A percentile compares a stretch with the other conserved stretches of the same genome.
phyloP scores from a whole-genome alignment of 768 basidiomycete genomes.

The Leccinum disarticulatum region DNA sequence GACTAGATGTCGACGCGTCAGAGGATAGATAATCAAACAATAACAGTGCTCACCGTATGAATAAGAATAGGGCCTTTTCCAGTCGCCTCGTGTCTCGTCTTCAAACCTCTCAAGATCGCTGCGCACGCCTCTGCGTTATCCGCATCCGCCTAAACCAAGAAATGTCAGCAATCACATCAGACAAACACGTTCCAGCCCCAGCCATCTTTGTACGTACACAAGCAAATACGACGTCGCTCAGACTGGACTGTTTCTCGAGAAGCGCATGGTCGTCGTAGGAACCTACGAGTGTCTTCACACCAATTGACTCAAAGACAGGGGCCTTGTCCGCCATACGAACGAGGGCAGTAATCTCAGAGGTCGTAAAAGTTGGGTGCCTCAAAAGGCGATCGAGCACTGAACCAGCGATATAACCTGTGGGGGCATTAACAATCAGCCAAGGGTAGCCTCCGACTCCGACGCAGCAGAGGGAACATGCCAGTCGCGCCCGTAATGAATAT shows the following conservation, averaged over 20 bases:
- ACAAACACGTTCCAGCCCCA: background rate
- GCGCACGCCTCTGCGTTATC: constrained; percentile 47
- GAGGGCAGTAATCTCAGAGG: constrained; percentile 29
- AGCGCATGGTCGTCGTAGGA: constrained; percentile 44
- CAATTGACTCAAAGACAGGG: constrained; percentile 20
- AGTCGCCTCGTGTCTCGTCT: constrained; percentile 42
- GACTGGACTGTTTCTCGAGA: constrained; percentile 43
- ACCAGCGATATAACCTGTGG: constrained; percentile 36
- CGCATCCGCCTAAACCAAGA: constrained; percentile 38
- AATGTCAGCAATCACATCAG: background rate
- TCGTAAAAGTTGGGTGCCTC: constrained; percentile 19
- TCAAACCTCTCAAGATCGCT: constrained; percentile 53
- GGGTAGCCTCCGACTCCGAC: background rate
- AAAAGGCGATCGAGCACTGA: constrained; percentile 33
- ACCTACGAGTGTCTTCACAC: constrained; percentile 36
- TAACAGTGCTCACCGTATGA: constrained; percentile 50
- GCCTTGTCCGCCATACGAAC: constrained; percentile 32
- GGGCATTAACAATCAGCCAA: background rate
- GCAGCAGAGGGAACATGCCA: constrained; percentile 10
- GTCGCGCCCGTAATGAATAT: constrained; percentile 24
- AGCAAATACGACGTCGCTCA: constrained; percentile 46
- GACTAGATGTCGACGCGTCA: constrained; percentile 35
- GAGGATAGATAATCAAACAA: background rate
- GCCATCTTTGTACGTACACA: constrained; percentile 27
- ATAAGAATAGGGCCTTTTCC: constrained; percentile 51